phyloP scores from a whole-genome alignment of 371 early-diverging fungal species.

The Encephalitozoon cuniculi region DNA sequence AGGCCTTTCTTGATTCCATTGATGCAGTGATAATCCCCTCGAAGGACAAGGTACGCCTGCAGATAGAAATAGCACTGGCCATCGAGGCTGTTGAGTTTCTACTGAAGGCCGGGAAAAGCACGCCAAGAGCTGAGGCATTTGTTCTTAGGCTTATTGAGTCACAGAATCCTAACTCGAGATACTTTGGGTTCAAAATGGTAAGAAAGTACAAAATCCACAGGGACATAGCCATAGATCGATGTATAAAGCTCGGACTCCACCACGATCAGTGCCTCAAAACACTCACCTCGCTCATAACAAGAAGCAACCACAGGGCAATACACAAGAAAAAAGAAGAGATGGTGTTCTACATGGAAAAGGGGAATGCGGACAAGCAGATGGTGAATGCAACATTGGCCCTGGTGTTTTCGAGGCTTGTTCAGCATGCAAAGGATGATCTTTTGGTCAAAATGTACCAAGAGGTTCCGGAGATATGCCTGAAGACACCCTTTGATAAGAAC shows the following conservation, averaged over 20 bases:
- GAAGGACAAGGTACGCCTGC: not conserved
- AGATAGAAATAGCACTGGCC: constrained; percentile 28
- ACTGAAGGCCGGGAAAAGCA: not conserved
- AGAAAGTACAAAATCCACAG: constrained; percentile 5
- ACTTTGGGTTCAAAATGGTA: constrained; percentile 31
- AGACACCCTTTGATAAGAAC: not conserved
- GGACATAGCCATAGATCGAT: constrained; percentile 19
- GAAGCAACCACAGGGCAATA: constrained; percentile 31
- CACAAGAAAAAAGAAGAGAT: constrained; percentile 36
- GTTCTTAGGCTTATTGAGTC: constrained; percentile 36
- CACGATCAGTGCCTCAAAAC: constrained; percentile 1
- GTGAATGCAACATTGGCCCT: not conserved
- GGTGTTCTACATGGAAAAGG: constrained; percentile 13
- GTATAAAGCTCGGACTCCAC: constrained; percentile 11
- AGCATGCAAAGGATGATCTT: constrained; percentile 21
- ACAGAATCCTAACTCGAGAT: constrained; percentile 42
- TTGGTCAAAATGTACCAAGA: constrained; percentile 23
- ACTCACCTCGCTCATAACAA: constrained; percentile 15
- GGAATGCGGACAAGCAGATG: not conserved
- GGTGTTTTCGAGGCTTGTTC: constrained; percentile 4
- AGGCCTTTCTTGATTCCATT: not conserved
- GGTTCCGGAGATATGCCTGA: constrained; percentile 25
- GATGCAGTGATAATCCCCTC: constrained; percentile 9
- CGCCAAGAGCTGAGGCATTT: constrained; percentile 17
- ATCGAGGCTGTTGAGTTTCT: constrained; percentile 22